Conservation (phyloP, 2,329 filamentous ascomycete species). For the Orbilia brochopaga region DNA sequence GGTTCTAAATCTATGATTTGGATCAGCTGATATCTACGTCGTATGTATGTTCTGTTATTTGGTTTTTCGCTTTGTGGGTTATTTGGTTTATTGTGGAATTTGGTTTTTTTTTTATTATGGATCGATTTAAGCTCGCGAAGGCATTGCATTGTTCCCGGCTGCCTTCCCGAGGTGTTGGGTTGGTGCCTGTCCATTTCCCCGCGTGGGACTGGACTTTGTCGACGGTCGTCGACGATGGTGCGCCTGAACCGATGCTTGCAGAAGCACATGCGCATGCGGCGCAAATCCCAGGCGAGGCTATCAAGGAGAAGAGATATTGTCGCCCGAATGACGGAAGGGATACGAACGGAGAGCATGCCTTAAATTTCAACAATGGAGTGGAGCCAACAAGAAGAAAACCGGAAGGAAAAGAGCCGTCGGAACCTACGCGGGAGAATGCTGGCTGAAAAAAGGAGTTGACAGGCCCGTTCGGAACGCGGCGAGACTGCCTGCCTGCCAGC, state of each 20-base stretch:
- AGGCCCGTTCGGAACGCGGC: not conserved
- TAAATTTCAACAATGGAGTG: not conserved
- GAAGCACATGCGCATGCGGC: constrained; percentile 33
- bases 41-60: not conserved
- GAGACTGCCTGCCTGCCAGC: too few relatives aligned
- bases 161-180: constrained; percentile 39
- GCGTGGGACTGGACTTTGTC: constrained; percentile 6
- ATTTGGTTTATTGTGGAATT: too few relatives aligned
- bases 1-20: not conserved
- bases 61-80: not conserved
- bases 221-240: constrained; percentile 14
- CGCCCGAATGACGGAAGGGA: not conserved
- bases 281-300: constrained; percentile 13
- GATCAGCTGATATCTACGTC: constrained; percentile 1
- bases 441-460: not conserved
- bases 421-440: not conserved
- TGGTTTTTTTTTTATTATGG: too few relatives aligned
- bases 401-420: constrained; percentile 23
- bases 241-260: constrained; percentile 13
- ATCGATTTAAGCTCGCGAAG: constrained; percentile 36
- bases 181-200: constrained; percentile 32
- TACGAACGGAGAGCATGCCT: not conserved
- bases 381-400: not conserved
- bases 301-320: not conserved
- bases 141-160: constrained; percentile 26